Conservation (phyloP, 179 eudicot species). For the Sideroxylon spinosum region DNA sequence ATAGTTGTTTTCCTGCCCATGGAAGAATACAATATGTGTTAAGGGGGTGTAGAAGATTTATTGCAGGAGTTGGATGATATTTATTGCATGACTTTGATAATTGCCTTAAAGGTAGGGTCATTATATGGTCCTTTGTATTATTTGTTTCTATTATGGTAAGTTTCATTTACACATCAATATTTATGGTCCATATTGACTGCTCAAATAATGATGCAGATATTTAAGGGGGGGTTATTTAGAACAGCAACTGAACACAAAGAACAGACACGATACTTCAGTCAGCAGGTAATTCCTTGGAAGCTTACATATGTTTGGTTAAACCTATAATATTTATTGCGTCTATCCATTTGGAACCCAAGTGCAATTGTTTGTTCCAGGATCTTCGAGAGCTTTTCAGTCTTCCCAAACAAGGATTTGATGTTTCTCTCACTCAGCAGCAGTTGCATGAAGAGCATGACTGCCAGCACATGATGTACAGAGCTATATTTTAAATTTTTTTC, state of each 20-base stretch:
- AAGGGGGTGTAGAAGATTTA: no score
- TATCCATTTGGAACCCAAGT: conserved; percentile 4
- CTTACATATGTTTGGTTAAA: neutral
- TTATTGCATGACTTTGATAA: neutral
- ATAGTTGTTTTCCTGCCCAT: no score
- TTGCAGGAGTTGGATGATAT: neutral
- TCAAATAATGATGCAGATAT: conserved; percentile 51
- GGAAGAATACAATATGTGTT: no score
- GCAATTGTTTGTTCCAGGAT: conserved; percentile 51
- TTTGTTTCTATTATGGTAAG: neutral
- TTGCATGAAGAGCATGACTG: conserved; percentile 79
- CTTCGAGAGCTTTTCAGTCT: conserved; percentile 83
- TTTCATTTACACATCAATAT: neutral
- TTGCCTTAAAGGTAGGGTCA: neutral
- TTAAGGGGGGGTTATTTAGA: conserved; percentile 94
- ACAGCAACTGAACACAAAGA: conserved; percentile 99
- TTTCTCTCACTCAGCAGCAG: conserved; percentile 90
- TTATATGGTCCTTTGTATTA: neutral
- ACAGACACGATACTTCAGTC: conserved; percentile 93
- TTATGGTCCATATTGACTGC: conserved; percentile 10
- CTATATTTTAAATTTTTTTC: neutral
- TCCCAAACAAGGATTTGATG: conserved; percentile 86
- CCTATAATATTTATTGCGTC: neutral
- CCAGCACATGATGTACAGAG: conserved; percentile 54
- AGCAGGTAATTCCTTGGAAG: conserved; percentile 48